Evolutionary conservation across 768 basidiomycete genomes (phyloP), one percentile per base, ranked within the genome.

Genomic region (Tephrocybe sp.): DNA sequence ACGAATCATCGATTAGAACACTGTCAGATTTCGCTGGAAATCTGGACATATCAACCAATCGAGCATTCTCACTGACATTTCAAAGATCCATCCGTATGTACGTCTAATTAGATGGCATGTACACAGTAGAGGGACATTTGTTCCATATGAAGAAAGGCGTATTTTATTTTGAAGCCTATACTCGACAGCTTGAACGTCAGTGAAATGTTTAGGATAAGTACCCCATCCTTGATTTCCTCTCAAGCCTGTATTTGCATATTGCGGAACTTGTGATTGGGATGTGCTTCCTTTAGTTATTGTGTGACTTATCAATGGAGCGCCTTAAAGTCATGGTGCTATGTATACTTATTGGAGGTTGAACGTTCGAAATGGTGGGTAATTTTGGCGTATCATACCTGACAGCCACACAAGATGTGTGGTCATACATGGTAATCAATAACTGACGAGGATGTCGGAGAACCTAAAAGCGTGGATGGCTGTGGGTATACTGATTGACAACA

Each of bases 241-340:
- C 13, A 26, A 54, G 17, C n/a, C 46, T 45, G 36, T 19, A 11
- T 36, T 16, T 35, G 39, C 42, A 51, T n/a, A n/a, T 45, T 53
- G 45, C 48, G 49, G 46, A 30, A 45, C 49, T 47, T 42, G 46
- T 38, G 49, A 48, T 57, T 53, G 49, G 49, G 22, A 14, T 30
- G 35, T 19, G 38, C 30, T 20, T 47, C 10, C 34, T 33, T 39
- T 44, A 33, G 12, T 16, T 26, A 8, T 22, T 16, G 32, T 49
- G 35, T 30, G 32, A 35, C 39, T 14, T 22, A 32, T 30, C 22
- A 8, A 12, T 20, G 4, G 38, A 48, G 17, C 4, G 36, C 36
- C 54, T 20, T 22, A 4, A 17, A 14, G 54, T 48, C 45, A 49
- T 39, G 45, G 19, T 22, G 10, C 45, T 19, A 42, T 44, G 34